Percentiles rank a stretch among this genome's conserved stretches.
Evolutionary conservation across 176 grass and related monocot genomes (phyloP).

Genomic region (Eleusine coracana): DNA sequence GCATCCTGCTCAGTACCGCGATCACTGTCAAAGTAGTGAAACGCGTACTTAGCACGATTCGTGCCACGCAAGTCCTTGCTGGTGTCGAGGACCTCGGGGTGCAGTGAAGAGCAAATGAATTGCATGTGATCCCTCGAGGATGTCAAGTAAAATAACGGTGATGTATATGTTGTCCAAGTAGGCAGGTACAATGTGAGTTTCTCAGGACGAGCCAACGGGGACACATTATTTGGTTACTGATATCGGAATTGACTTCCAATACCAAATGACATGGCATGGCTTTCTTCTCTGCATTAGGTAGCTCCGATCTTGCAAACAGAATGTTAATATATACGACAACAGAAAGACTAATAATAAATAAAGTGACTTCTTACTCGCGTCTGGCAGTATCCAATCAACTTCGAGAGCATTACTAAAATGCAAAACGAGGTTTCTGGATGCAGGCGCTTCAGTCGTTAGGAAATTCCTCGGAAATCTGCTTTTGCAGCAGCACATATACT

Average conservation of each 20-base stretch:
- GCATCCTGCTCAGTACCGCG: constrained; percentile 1
- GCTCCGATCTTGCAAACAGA: neutral
- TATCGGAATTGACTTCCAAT: neutral
- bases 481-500: no score
- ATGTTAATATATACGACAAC: neutral
- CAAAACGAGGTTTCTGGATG: neutral
- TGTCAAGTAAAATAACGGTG: neutral
- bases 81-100: neutral
- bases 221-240: constrained; percentile 9
- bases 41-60: neutral
- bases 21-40: neutral
- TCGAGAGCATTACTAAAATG: neutral
- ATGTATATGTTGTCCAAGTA: constrained; percentile 1
- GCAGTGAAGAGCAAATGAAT: constrained; percentile 21
- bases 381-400: constrained; percentile 35
- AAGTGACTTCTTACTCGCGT: neutral
- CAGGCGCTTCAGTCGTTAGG: neutral
- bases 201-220: neutral
- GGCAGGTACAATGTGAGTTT: constrained; percentile 16
- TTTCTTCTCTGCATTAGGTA: neutral
- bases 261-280: neutral
- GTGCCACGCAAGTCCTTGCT: constrained; percentile 30
- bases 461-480: neutral
- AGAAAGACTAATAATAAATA: neutral
- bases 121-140: neutral